A percentile compares a stretch with the other conserved stretches of the same genome.
Evolutionary conservation across 2,329 filamentous ascomycete species (phyloP).

Genomic region (Fusarium sarcochroum): DNA sequence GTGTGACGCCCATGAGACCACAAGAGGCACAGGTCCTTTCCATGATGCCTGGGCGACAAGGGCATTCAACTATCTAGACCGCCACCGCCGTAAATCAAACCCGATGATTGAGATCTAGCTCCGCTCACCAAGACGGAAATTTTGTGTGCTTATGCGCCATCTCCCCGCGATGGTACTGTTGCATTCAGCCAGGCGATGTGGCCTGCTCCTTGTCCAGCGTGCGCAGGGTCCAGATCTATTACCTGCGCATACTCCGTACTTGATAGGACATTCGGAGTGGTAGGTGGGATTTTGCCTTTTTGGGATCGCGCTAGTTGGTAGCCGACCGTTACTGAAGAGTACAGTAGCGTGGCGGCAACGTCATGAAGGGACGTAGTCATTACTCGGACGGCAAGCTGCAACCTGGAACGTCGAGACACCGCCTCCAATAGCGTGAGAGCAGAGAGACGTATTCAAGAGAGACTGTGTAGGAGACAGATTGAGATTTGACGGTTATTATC

Average conservation of each 20-base stretch:
- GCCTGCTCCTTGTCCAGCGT: conserved; percentile 30
- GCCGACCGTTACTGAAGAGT: conserved; percentile 31
- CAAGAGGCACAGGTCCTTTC: conserved; percentile 20
- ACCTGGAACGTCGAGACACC: conserved; percentile 4
- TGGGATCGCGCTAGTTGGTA: conserved; percentile 39
- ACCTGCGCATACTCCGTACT: conserved; percentile 13
- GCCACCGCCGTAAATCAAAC: conserved; percentile 18
- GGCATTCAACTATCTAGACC: conserved; percentile 18
- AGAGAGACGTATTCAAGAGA: not conserved
- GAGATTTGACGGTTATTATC: conserved; percentile 1
- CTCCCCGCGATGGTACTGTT: conserved; percentile 52
- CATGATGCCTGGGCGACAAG: conserved; percentile 21
- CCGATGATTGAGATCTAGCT: conserved; percentile 25
- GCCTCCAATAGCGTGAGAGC: conserved; percentile 5
- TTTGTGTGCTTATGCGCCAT: conserved; percentile 46
- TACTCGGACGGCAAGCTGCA: conserved; percentile 19
- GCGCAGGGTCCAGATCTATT: conserved; percentile 41
- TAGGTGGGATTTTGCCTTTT: conserved; percentile 21
- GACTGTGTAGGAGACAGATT: not conserved
- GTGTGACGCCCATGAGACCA: conserved; percentile 9
- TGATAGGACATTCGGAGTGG: conserved; percentile 24
- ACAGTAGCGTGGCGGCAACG: conserved; percentile 26
- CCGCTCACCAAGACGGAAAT: conserved; percentile 35
- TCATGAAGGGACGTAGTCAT: conserved; percentile 23
- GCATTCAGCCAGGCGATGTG: conserved; percentile 46